These are phyloP conservation scores for Bremia lactucae DNA, from an alignment of 352 stramenopile genomes.

Conservation along the genomic window DNA sequence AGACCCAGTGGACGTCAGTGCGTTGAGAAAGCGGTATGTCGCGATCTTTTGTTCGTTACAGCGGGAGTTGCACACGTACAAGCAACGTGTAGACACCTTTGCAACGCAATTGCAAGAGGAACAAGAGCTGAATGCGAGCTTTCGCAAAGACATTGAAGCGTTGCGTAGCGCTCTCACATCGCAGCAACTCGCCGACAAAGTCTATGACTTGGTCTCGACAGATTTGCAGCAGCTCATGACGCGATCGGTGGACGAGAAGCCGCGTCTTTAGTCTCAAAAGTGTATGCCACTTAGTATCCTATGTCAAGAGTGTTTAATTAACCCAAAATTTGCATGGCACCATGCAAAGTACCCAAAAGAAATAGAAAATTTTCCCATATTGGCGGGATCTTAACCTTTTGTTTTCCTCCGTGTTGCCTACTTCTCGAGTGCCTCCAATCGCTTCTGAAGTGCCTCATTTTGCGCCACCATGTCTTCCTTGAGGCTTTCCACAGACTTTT, in stretches of 20 bases:
- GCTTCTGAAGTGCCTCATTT: slow-evolving; percentile 59
- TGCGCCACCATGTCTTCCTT: slow-evolving; percentile 63
- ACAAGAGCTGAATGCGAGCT: slow-evolving; percentile 41
- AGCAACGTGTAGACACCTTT: slow-evolving; percentile 38
- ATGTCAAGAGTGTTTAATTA: neutral
- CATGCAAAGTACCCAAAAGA: neutral
- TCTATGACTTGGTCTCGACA: slow-evolving; percentile 41
- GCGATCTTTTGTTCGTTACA: slow-evolving; percentile 61
- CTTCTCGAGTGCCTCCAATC: slow-evolving; percentile 68
- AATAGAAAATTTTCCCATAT: no score
- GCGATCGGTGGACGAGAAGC: slow-evolving; percentile 7
- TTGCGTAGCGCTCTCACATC: slow-evolving; percentile 53
- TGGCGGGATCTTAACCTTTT: neutral
- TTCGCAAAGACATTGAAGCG: slow-evolving; percentile 53
- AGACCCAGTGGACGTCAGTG: slow-evolving; percentile 19
- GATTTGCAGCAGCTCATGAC: slow-evolving; percentile 41
- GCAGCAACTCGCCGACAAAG: slow-evolving; percentile 49
- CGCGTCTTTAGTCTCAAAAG: neutral
- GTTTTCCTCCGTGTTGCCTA: slow-evolving; percentile 24
- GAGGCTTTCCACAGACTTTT: slow-evolving; percentile 44
- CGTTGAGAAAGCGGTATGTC: slow-evolving; percentile 43
- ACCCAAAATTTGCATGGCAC: neutral
- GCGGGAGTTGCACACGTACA: slow-evolving; percentile 43
- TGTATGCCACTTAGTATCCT: neutral
- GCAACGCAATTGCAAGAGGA: slow-evolving; percentile 47